These are phyloP conservation scores for Blumeria graminis DNA, from an alignment of 2,329 filamentous ascomycete genomes.

Conservation along the genomic window DNA sequence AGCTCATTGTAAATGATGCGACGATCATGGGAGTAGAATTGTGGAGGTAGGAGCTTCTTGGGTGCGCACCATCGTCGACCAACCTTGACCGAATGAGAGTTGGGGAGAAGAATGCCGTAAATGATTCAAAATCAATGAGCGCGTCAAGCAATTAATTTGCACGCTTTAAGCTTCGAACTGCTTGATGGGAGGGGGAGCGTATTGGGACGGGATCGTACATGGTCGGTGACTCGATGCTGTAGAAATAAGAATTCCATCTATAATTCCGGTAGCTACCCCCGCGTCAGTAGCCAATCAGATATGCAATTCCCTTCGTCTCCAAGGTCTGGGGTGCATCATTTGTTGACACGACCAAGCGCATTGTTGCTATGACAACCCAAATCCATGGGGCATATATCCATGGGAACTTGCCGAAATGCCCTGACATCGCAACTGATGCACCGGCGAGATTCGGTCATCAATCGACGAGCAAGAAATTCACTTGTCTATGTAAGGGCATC, in stretches of 20 bases:
- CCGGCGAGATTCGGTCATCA: no score
- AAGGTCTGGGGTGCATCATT: background rate
- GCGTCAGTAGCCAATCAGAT: background rate
- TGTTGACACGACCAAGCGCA: slow-evolving; percentile 4
- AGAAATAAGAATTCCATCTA: background rate
- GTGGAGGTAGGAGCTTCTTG: no score
- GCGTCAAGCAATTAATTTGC: no score
- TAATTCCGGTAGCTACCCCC: slow-evolving; percentile 1
- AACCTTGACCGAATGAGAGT: background rate
- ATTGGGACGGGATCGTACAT: no score
- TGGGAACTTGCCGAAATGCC: background rate
- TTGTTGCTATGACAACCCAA: slow-evolving; percentile 3
- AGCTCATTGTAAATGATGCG: background rate
- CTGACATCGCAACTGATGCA: no score
- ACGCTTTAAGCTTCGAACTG: no score
- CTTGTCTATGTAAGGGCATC: no score
- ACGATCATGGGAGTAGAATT: background rate
- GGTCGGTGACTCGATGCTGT: background rate
- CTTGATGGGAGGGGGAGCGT: no score
- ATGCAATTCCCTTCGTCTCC: background rate
- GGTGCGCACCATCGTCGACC: background rate
- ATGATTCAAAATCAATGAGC: no score
- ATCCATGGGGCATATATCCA: background rate
- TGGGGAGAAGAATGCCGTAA: background rate
- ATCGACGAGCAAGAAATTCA: no score